A percentile compares a stretch with the other conserved stretches of the same genome.
phyloP scores from a whole-genome alignment of 2,329 filamentous ascomycete genomes.

The Fusarium annulatum region DNA sequence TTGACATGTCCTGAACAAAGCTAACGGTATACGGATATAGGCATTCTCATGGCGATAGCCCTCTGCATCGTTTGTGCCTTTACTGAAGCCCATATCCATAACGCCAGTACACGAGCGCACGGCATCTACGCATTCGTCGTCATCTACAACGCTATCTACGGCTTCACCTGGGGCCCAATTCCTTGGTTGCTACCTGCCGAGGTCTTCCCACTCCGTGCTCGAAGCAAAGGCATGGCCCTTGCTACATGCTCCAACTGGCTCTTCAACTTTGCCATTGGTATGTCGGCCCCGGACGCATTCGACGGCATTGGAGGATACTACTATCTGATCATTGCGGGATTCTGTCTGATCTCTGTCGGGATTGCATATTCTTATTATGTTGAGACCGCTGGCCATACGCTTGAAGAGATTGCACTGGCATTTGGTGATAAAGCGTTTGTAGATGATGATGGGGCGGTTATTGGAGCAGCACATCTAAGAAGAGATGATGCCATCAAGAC shows the following conservation, averaged over 20 bases:
- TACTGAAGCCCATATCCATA: not conserved
- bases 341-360: no score
- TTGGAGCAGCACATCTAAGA: no score
- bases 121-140: not conserved
- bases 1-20: not conserved
- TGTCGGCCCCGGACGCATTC: no score
- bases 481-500: no score
- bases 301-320: no score
- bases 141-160: not conserved
- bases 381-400: no score
- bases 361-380: no score
- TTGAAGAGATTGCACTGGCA: no score
- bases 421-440: no score
- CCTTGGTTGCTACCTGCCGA: not conserved
- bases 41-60: not conserved
- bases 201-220: not conserved
- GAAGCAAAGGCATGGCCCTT: not conserved
- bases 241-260: slow-evolving; percentile 47
- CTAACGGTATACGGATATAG: not conserved
- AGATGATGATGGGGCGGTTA: no score
- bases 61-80: not conserved
- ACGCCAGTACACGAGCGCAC: not conserved
- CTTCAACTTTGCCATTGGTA: slow-evolving; percentile 40
- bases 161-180: not conserved
- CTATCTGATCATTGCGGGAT: no score